Base-by-base conservation (phyloP, 2,329 filamentous ascomycete genomes). In the Aspergillus latus region DNA sequence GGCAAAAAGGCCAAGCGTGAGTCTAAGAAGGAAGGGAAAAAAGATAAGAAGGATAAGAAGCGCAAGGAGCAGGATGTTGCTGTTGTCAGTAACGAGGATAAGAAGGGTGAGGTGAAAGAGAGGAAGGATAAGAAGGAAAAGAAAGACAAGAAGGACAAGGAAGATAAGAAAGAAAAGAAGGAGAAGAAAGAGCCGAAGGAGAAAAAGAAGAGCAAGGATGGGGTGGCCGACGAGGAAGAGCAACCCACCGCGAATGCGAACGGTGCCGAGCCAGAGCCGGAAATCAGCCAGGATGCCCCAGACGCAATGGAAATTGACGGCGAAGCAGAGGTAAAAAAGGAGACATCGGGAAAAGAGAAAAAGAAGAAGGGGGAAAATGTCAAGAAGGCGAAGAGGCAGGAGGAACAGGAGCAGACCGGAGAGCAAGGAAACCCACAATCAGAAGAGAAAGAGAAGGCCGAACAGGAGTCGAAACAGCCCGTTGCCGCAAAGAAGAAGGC, bases 1-100 rank as follows among this genome's bases (percentile, higher is more conserved):
- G 68, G 64, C 49, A 71, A 72, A 65, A 72, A 72, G 63, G 60
- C 64, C 49, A 72, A 71, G 59, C 66, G 66, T 55, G 69, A 68
- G 1, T 62, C 68, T 28, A 66, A 64, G 52, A 58, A 59, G 32
- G 64, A 69, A 34, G 66, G 66, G 54, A 62, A 64, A 47, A 62
- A 61, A 28, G 57, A 61, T 49, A 43, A 50, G 43, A 56, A 56
- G 37, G 48, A 51, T 2, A 49, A 60, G 51, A 54, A 52, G 52
- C 53, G 37, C 21, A 49, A 52, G 51, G 34, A 55, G 5, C 40
- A 55, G 26, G 40, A 32, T 37, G 8, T 21, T 36, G 60, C 57
- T 42, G 13, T 13, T 9, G 36, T 32, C 28, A 50, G 32, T 8
- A 34, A 16, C 9, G 48, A 37, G 34, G 34, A 4, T 26, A 67